phyloP scores from a whole-genome alignment of 345 rosid genomes.

The Anastatica hierochuntica region DNA sequence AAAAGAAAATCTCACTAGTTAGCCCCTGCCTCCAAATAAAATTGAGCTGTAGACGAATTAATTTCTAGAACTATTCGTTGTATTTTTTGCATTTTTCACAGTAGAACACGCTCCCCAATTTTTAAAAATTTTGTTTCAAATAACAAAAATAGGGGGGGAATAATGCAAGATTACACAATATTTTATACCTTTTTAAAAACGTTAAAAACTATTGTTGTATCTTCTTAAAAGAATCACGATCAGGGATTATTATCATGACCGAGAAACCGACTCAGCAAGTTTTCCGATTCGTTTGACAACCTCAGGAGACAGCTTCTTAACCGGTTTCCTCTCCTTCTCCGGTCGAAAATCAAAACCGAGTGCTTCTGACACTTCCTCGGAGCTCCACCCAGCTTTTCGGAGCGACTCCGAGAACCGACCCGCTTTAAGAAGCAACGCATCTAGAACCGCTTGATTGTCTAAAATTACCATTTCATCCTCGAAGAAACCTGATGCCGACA shows the following conservation, averaged over 20 bases:
- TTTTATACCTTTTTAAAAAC: conserved; percentile 10
- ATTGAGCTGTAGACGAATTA: background rate
- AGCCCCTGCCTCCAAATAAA: background rate
- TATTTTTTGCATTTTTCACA: background rate
- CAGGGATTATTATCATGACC: conserved; percentile 33
- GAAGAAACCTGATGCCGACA: conserved; percentile 80
- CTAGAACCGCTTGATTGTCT: conserved; percentile 72
- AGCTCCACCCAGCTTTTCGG: conserved; percentile 93
- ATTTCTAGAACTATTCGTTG: background rate
- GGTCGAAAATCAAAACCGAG: conserved; percentile 74
- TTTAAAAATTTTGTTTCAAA: background rate
- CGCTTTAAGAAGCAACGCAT: conserved; percentile 71
- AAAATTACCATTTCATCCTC: conserved; percentile 67
- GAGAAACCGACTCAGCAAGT: conserved; percentile 76
- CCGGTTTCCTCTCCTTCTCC: conserved; percentile 71
- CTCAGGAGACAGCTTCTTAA: conserved; percentile 57
- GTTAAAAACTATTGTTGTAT: conserved; percentile 8
- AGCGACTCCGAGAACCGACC: conserved; percentile 87
- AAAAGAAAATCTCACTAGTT: background rate
- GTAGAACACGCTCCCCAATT: background rate
- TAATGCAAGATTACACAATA: background rate
- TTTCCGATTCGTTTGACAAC: conserved; percentile 62
- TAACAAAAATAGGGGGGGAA: background rate
- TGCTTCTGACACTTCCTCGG: conserved; percentile 89
- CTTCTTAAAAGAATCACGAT: conserved; percentile 1